A percentile compares a stretch with the other conserved stretches of the same genome.
Evolutionary conservation across 1,284 basidiomycete species (phyloP).

Genomic region (Apiotrichum gracile): DNA sequence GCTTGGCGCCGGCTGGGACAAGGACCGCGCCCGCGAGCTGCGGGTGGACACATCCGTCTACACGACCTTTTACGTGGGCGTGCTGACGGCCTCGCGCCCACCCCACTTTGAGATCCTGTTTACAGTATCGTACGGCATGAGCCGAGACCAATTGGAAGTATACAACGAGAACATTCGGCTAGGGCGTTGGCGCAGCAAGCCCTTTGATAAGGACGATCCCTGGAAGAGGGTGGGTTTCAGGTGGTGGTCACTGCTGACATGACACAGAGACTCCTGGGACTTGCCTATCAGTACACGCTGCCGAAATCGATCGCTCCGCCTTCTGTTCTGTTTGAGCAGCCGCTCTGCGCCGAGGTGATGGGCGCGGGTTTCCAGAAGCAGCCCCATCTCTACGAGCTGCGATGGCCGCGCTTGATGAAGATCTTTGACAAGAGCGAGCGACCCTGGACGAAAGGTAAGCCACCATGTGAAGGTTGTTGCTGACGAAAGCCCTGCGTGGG

Average conservation of each 20-base stretch:
- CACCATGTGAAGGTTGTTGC: neutral
- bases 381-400: slow-evolving; percentile 69
- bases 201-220: slow-evolving; percentile 32
- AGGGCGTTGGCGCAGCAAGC: slow-evolving; percentile 34
- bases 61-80: slow-evolving; percentile 71
- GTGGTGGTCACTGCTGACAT: neutral
- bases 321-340: slow-evolving; percentile 55
- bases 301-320: slow-evolving; percentile 55
- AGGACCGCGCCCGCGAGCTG: slow-evolving; percentile 65
- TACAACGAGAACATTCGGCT: slow-evolving; percentile 62
- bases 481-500: slow-evolving; percentile 19
- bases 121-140: slow-evolving; percentile 65
- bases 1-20: slow-evolving; percentile 71
- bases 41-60: slow-evolving; percentile 64
- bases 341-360: slow-evolving; percentile 65
- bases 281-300: slow-evolving; percentile 57
- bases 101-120: slow-evolving; percentile 69
- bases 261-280: slow-evolving; percentile 28
- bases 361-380: slow-evolving; percentile 75
- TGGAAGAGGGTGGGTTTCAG: slow-evolving; percentile 30
- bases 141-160: slow-evolving; percentile 60
- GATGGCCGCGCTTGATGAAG: slow-evolving; percentile 72
- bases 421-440: slow-evolving; percentile 58
- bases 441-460: slow-evolving; percentile 55
- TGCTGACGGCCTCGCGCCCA: slow-evolving; percentile 33